These are phyloP conservation scores for Exophiala oligosperma DNA, from an alignment of 2,329 filamentous ascomycete genomes.

Conservation along the genomic window DNA sequence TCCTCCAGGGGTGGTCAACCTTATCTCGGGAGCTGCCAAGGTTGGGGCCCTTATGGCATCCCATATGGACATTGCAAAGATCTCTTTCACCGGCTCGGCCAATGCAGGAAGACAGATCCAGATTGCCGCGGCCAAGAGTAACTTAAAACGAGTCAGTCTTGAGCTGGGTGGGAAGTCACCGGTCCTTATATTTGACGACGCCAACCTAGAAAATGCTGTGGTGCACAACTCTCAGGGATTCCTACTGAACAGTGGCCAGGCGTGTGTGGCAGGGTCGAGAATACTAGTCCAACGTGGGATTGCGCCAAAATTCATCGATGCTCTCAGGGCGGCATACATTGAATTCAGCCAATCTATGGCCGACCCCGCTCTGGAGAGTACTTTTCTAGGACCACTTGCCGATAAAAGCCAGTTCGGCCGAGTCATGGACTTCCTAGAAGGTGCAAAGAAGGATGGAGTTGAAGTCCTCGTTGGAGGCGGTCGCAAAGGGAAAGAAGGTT, in stretches of 20 bases:
- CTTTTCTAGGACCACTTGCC: constrained; percentile 19
- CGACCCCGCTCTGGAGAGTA: constrained; percentile 6
- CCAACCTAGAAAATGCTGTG: constrained; percentile 31
- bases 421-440: constrained; percentile 17
- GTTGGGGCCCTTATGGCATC: constrained; percentile 34
- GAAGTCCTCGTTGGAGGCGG: constrained; percentile 4
- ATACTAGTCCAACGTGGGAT: constrained; percentile 17
- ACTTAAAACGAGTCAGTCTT: constrained; percentile 59
- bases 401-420: constrained; percentile 17
- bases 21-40: constrained; percentile 31
- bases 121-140: constrained; percentile 38
- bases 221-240: constrained; percentile 32
- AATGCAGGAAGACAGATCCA: constrained; percentile 40
- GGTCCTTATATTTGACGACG: constrained; percentile 41
- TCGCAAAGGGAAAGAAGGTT: constrained; percentile 13
- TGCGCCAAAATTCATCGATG: constrained; percentile 16
- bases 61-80: constrained; percentile 43
- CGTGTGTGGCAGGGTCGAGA: constrained; percentile 18
- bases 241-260: constrained; percentile 22
- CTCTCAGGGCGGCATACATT: not conserved
- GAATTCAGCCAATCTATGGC: constrained; percentile 2
- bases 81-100: constrained; percentile 41
- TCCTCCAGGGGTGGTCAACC: constrained; percentile 65
- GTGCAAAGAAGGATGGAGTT: not conserved
- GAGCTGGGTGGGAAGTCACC: constrained; percentile 68